phyloP scores from a whole-genome alignment of 2,329 filamentous ascomycete species.

The Dactylonectria macrodidyma region DNA sequence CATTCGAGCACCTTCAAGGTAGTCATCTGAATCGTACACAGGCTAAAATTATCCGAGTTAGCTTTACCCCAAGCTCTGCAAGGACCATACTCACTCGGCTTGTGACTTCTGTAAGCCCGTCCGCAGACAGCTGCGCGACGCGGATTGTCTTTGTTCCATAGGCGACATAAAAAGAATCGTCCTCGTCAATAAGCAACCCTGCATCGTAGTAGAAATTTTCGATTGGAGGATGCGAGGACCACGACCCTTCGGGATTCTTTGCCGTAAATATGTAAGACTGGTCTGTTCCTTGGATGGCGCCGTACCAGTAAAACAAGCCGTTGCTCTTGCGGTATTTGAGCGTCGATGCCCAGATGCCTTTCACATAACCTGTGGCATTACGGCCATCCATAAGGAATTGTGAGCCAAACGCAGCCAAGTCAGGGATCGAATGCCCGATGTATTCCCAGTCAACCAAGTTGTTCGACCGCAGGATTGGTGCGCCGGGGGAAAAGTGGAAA shows the following conservation, averaged over 20 bases:
- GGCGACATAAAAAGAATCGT: conserved; percentile 72
- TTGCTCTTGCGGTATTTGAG: conserved; percentile 66
- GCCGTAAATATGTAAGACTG: conserved; percentile 70
- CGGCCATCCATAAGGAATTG: too few relatives aligned
- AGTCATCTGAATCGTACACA: conserved; percentile 24
- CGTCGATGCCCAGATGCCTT: conserved; percentile 70
- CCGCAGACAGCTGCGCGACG: conserved; percentile 65
- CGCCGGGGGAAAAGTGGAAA: conserved; percentile 70
- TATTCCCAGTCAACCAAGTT: conserved; percentile 69
- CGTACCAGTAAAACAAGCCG: conserved; percentile 70
- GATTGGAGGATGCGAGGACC: conserved; percentile 56
- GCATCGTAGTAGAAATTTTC: conserved; percentile 70
- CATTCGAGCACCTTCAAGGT: conserved; percentile 68
- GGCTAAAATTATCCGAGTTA: too few relatives aligned
- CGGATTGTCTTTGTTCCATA: conserved; percentile 63
- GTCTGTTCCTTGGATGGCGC: conserved; percentile 62
- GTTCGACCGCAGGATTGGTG: conserved; percentile 68
- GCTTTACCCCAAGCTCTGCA: too few relatives aligned
- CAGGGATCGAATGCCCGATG: conserved; percentile 58
- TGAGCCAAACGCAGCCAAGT: too few relatives aligned
- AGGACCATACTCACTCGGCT: conserved; percentile 48
- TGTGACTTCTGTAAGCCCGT: conserved; percentile 62
- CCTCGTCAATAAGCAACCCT: conserved; percentile 70
- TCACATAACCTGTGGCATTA: too few relatives aligned
- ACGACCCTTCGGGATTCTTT: conserved; percentile 57